phyloP scores from a whole-genome alignment of 352 stramenopile species.

The Pythium catenulatum region DNA sequence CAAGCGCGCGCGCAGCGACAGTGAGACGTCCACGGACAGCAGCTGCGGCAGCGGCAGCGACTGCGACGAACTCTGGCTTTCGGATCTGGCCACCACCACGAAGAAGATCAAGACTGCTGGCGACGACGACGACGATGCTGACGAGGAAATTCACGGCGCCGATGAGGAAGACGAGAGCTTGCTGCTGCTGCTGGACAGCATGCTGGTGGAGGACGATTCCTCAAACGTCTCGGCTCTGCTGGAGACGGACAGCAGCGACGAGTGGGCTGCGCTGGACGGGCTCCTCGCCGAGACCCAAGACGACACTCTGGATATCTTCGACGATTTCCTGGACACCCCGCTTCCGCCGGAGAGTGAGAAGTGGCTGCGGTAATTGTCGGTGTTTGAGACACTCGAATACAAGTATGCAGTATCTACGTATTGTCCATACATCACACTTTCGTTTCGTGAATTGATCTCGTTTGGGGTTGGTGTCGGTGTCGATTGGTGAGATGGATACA shows the following conservation, averaged over 20 bases:
- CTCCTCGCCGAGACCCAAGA: neutral
- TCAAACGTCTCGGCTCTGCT: neutral
- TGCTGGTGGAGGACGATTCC: neutral
- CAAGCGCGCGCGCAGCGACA: neutral
- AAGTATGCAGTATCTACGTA: no score
- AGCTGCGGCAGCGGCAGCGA: neutral
- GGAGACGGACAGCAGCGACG: neutral
- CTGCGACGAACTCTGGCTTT: no score
- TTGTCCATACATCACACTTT: no score
- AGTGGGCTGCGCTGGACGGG: neutral
- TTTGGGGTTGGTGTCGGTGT: no score
- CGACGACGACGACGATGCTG: neutral
- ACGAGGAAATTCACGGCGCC: neutral
- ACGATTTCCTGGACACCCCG: no score
- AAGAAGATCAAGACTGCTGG: neutral
- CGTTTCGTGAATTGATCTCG: no score
- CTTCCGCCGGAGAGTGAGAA: no score
- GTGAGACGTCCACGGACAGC: no score
- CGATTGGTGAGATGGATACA: constrained; percentile 7
- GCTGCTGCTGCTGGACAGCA: neutral
- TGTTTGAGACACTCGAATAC: no score
- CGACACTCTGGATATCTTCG: no score
- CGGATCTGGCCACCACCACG: neutral
- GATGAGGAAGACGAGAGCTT: neutral
- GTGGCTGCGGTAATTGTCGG: no score